These are phyloP conservation scores for Flaveria ramosissima DNA, from an alignment of 129 eudicot species.

Conservation along the genomic window DNA sequence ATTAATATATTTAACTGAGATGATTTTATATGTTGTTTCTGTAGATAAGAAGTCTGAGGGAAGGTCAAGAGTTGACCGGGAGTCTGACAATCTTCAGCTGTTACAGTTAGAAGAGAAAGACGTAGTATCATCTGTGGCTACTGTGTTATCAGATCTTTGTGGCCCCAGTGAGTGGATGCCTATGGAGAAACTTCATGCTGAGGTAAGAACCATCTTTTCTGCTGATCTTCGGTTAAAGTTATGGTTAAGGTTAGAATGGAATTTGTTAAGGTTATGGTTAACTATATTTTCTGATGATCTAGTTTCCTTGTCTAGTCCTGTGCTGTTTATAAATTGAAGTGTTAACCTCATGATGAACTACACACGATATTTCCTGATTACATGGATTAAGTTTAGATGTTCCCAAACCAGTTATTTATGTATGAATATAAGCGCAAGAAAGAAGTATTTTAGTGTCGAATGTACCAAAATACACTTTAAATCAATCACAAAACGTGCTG, in stretches of 20 bases:
- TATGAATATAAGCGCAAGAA: not conserved
- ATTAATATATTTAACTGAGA: not conserved
- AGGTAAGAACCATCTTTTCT: conserved; percentile 47
- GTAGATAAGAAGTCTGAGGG: conserved; percentile 85
- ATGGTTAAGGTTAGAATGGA: too few relatives aligned
- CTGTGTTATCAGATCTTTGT: conserved; percentile 88
- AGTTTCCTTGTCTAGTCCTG: not conserved
- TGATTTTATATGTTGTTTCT: conserved; percentile 17
- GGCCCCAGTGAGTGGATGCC: conserved; percentile 99
- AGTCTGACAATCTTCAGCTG: conserved; percentile 83
- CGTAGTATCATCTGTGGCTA: conserved; percentile 91
- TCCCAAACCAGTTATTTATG: not conserved
- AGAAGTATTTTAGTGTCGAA: not conserved
- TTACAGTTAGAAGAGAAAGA: conserved; percentile 89
- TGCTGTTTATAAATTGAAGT: not conserved
- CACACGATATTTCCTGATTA: not conserved
- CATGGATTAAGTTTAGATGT: not conserved
- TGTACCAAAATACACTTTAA: not conserved
- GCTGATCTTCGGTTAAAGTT: not conserved
- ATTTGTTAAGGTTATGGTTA: not conserved
- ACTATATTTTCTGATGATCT: not conserved
- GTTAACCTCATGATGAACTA: not conserved
- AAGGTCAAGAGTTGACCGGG: conserved; percentile 78
- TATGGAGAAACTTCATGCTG: conserved; percentile 93
- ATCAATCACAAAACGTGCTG: not conserved